These are phyloP conservation scores for Talinum fruticosum DNA, from an alignment of 148 eudicot genomes.

Conservation along the genomic window DNA sequence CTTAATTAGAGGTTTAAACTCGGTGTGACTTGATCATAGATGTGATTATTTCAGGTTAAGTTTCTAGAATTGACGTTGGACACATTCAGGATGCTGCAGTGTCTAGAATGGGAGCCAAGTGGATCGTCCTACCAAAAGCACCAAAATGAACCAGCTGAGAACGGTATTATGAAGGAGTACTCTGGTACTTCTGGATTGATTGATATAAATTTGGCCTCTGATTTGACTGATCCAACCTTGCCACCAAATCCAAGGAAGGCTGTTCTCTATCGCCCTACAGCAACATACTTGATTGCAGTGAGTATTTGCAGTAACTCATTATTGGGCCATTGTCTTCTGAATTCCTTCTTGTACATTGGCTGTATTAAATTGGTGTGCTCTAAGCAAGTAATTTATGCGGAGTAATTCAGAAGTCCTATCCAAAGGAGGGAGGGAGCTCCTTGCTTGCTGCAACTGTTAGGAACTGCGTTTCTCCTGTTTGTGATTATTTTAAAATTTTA, in stretches of 20 bases:
- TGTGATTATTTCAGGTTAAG: slow-evolving; percentile 64
- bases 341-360: neutral
- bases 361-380: neutral
- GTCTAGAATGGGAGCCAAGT: slow-evolving; percentile 99
- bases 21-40: slow-evolving; percentile 5
- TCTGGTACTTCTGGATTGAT: slow-evolving; percentile 85
- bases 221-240: slow-evolving; percentile 82
- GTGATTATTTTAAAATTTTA: neutral
- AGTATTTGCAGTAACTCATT: slow-evolving; percentile 33
- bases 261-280: slow-evolving; percentile 79
- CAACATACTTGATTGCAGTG: slow-evolving; percentile 79
- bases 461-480: neutral
- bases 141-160: slow-evolving; percentile 53
- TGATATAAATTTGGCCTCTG: slow-evolving; percentile 79
- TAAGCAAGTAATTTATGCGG: neutral
- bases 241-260: slow-evolving; percentile 95
- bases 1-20: neutral
- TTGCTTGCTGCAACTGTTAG: neutral
- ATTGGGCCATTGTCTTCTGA: neutral
- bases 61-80: slow-evolving; percentile 90
- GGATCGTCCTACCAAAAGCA: slow-evolving; percentile 76
- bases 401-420: neutral
- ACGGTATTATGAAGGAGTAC: slow-evolving; percentile 56
- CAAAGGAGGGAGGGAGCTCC: neutral
- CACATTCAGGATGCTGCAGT: slow-evolving; percentile 91